Percentiles rank a stretch among this genome's conserved stretches.
phyloP scores from a whole-genome alignment of 129 eudicot species.

The Tagetes patula region DNA sequence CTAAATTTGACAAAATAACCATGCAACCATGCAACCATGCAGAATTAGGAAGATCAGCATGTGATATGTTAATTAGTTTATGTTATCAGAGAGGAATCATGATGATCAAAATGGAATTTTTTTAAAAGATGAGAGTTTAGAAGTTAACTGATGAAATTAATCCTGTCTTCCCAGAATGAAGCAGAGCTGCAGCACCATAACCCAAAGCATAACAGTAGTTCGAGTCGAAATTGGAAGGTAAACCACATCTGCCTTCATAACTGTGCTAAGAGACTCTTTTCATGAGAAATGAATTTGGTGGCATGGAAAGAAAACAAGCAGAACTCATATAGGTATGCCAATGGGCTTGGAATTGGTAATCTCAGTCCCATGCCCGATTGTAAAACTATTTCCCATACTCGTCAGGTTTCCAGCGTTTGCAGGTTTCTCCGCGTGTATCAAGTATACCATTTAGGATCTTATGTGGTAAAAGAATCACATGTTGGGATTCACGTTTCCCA shows the following conservation, averaged over 20 bases:
- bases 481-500: not conserved
- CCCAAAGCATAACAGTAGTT: conserved; percentile 96
- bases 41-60: not conserved
- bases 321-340: not conserved
- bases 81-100: not conserved
- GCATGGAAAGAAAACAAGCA: not conserved
- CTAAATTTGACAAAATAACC: conserved; percentile 31
- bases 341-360: not conserved
- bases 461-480: not conserved
- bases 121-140: not conserved
- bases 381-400: not conserved
- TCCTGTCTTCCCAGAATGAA: conserved; percentile 90
- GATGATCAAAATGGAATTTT: not conserved
- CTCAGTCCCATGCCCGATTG: not conserved
- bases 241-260: conserved; percentile 97
- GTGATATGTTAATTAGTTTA: not conserved
- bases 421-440: not conserved
- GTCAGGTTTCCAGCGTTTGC: too few species aligned
- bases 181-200: conserved; percentile 88
- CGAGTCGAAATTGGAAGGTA: conserved; percentile 88
- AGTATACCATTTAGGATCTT: not conserved
- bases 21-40: not conserved
- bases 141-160: conserved; percentile 77
- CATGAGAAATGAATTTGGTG: not conserved
- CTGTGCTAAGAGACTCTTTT: conserved; percentile 37